These are phyloP conservation scores for Botryotinia narcissicola DNA, from an alignment of 2,329 filamentous ascomycete species.

Conservation along the genomic window DNA sequence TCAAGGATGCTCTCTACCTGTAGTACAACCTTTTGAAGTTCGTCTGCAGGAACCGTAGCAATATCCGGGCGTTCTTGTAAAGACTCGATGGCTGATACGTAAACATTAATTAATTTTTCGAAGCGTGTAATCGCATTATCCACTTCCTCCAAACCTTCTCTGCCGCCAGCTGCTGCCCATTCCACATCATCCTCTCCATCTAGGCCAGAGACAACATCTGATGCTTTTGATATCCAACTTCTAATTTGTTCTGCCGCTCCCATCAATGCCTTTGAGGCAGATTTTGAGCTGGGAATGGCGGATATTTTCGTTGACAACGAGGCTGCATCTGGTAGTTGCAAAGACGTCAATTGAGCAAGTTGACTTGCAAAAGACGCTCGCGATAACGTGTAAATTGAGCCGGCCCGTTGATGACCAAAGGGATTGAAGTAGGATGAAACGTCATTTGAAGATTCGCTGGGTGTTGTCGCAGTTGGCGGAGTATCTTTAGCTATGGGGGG, in stretches of 20 bases:
- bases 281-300: slow-evolving; percentile 78
- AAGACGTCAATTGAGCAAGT: slow-evolving; percentile 84
- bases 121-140: slow-evolving; percentile 77
- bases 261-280: slow-evolving; percentile 79
- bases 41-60: slow-evolving; percentile 63
- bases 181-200: slow-evolving; percentile 97
- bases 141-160: slow-evolving; percentile 73
- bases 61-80: slow-evolving; percentile 80
- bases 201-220: slow-evolving; percentile 81
- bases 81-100: slow-evolving; percentile 90
- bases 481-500: slow-evolving; percentile 54
- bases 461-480: slow-evolving; percentile 43
- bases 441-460: slow-evolving; percentile 34
- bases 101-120: slow-evolving; percentile 85
- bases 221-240: slow-evolving; percentile 90
- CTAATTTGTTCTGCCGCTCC: slow-evolving; percentile 89
- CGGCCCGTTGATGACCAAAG: slow-evolving; percentile 64
- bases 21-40: slow-evolving; percentile 70
- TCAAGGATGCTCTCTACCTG: slow-evolving; percentile 87
- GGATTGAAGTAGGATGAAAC: slow-evolving; percentile 61
- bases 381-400: slow-evolving; percentile 91
- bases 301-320: slow-evolving; percentile 80
- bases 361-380: slow-evolving; percentile 91
- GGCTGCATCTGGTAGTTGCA: slow-evolving; percentile 82
- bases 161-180: slow-evolving; percentile 87